These are phyloP conservation scores for Talaromyces atroroseus DNA, from an alignment of 2,329 filamentous ascomycete genomes.

Conservation along the genomic window DNA sequence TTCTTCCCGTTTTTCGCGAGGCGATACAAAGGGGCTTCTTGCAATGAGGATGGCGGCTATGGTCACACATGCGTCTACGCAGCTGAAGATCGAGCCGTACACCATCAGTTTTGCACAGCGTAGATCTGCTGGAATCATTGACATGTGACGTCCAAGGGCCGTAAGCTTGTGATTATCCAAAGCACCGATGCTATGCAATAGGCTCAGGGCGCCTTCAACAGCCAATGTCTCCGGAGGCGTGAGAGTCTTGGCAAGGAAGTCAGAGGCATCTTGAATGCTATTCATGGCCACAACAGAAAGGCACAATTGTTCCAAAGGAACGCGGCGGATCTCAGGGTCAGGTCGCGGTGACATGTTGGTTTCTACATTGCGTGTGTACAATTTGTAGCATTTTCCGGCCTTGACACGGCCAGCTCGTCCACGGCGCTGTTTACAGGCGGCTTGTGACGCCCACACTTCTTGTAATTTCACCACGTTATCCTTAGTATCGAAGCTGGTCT, in stretches of 20 bases:
- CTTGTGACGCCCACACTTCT: constrained; percentile 90
- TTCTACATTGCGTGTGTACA: constrained; percentile 84
- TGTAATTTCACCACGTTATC: constrained; percentile 93
- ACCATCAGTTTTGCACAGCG: constrained; percentile 93
- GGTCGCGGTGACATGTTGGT: constrained; percentile 77
- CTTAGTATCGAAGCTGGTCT: constrained; percentile 85
- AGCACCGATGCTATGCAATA: constrained; percentile 80
- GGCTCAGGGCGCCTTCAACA: constrained; percentile 74
- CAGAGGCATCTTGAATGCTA: constrained; percentile 72
- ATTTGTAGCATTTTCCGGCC: constrained; percentile 87
- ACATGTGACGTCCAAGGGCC: constrained; percentile 84
- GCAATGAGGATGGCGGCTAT: constrained; percentile 91
- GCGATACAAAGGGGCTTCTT: constrained; percentile 78
- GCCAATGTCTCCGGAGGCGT: constrained; percentile 82
- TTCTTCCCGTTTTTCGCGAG: constrained; percentile 74
- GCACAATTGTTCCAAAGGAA: constrained; percentile 90
- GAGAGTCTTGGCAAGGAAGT: constrained; percentile 77
- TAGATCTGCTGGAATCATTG: constrained; percentile 89
- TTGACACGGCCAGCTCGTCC: constrained; percentile 91
- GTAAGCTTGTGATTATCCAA: constrained; percentile 82
- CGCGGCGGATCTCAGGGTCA: constrained; percentile 87
- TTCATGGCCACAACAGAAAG: constrained; percentile 88
- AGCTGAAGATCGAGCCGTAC: constrained; percentile 89
- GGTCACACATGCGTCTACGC: constrained; percentile 78
- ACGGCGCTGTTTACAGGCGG: constrained; percentile 88